Evolutionary conservation across 106 monocot genomes (phyloP).

Genomic region (Posidonia australis): DNA sequence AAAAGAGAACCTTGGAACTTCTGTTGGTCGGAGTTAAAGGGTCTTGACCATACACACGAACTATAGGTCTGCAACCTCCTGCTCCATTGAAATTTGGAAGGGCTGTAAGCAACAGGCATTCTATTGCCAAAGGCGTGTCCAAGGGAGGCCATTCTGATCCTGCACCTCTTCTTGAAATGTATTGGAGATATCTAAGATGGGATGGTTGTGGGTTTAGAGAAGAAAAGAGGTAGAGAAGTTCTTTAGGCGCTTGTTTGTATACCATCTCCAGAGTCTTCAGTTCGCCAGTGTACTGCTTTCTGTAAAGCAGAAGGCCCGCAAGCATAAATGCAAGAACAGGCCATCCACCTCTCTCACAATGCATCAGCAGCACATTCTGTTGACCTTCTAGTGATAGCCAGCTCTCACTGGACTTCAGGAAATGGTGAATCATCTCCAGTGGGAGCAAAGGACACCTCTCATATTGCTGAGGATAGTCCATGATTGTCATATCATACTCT

Average conservation of each 20-base stretch:
- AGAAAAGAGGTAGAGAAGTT: constrained; percentile 46
- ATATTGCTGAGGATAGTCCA: constrained; percentile 62
- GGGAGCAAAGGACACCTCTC: constrained; percentile 80
- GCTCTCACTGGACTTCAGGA: constrained; percentile 65
- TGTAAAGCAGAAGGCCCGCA: constrained; percentile 71
- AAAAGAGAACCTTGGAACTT: constrained; percentile 45
- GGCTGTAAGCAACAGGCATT: constrained; percentile 46
- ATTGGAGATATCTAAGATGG: constrained; percentile 86
- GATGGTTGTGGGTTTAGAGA: constrained; percentile 67
- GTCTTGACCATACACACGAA: constrained; percentile 78
- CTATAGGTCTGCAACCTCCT: constrained; percentile 60
- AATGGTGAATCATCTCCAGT: constrained; percentile 58
- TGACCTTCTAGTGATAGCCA: constrained; percentile 60
- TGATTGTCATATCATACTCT: constrained; percentile 41
- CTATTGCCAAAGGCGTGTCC: constrained; percentile 42
- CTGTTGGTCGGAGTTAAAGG: constrained; percentile 30
- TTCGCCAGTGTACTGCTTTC: constrained; percentile 71
- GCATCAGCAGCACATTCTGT: constrained; percentile 81
- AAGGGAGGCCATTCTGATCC: constrained; percentile 31
- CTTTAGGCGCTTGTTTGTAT: constrained; percentile 79
- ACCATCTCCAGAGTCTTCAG: constrained; percentile 79
- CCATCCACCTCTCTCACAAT: constrained; percentile 95
- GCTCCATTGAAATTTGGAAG: constrained; percentile 54
- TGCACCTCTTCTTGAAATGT: constrained; percentile 38
- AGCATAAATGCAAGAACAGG: constrained; percentile 94